Evolutionary conservation across 805 yeast species (phyloP), one percentile per base, ranked within the genome.

Genomic region (Cyberlindnera lachancei): DNA sequence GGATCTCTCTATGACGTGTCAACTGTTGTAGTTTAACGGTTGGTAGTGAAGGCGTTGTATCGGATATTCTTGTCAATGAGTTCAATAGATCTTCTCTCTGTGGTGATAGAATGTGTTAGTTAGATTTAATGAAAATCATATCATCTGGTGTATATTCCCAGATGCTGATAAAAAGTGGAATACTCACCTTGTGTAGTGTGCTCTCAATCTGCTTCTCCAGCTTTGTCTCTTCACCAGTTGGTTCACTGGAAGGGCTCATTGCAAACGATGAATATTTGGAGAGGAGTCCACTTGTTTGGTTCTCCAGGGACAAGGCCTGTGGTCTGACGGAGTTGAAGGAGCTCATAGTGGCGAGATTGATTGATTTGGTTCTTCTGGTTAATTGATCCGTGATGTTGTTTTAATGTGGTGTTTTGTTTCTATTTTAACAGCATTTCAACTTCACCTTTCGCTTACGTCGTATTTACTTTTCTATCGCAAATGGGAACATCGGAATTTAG

Each of bases 11-110:
- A 54, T 86, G 95, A 40, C 96, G 74, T 37, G 79, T 75, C 29
- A 87, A 59, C 53, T 88, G 97, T 48, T 82, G 90, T 26, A 77
- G 56, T 53, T 82, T 82, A 1, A 92, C 73, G 1, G 92, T 72
- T 5, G 88, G 69, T 7, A 81, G 68, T 12, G 66, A 57, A 18
- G 71, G 63, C 35, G 68, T 77, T 1, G 70, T 59, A 29, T 82
- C 84, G 14, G 74, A 59, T 9, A 75, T 63, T 21, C 78, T 61
- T 30, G 66, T 61, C 41, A 82, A 52, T 21, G 66, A 61, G 21
- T 60, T 64, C 7, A 84, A 55, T 4, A 70, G 51, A 5, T 68
- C 79, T 22, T 74, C 77, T 32, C 88, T 56, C 37, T 25, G 7
- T 7, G 13, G 25, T 10, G 7, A 23, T 13, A 23, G 7, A 10